A percentile compares a stretch with the other conserved stretches of the same genome.
Conservation (phyloP, 164 flowering plant species). For the Annona squamosa region DNA sequence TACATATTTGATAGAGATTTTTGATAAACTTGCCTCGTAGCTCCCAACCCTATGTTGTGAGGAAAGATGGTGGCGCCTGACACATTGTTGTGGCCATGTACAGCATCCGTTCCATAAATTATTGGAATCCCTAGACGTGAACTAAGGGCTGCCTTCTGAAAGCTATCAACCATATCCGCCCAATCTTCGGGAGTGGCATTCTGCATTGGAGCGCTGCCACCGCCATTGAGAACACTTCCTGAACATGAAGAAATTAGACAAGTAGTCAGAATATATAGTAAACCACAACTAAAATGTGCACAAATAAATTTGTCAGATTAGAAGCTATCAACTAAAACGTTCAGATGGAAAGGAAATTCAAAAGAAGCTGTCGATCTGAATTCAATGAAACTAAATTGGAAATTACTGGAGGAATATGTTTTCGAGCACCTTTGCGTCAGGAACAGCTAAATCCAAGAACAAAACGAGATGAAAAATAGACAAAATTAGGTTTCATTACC, state of each 20-base stretch:
- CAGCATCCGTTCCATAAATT: constrained; percentile 61
- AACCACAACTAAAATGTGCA: neutral
- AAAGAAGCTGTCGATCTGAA: too few relatives aligned
- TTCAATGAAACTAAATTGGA: too few relatives aligned
- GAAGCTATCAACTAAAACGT: neutral
- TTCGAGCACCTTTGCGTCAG: too few relatives aligned
- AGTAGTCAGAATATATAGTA: neutral
- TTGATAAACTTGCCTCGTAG: constrained; percentile 40
- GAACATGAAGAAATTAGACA: constrained; percentile 6
- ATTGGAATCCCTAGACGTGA: constrained; percentile 61
- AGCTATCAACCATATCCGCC: constrained; percentile 62
- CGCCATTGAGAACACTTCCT: constrained; percentile 61
- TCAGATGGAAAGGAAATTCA: neutral
- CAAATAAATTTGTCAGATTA: neutral
- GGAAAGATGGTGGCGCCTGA: constrained; percentile 70
- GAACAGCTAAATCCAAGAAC: too few relatives aligned
- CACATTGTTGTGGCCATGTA: constrained; percentile 58
- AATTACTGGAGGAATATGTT: too few relatives aligned
- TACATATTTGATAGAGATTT: neutral
- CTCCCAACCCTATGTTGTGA: constrained; percentile 65
- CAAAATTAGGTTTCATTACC: too few relatives aligned
- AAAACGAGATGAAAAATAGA: too few relatives aligned
- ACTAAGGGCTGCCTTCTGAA: constrained; percentile 40
- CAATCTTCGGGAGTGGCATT: constrained; percentile 44
- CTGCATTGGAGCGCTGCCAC: constrained; percentile 45